phyloP scores from a whole-genome alignment of 108 stramenopile genomes.

The Cylindrotheca fusiformis region DNA sequence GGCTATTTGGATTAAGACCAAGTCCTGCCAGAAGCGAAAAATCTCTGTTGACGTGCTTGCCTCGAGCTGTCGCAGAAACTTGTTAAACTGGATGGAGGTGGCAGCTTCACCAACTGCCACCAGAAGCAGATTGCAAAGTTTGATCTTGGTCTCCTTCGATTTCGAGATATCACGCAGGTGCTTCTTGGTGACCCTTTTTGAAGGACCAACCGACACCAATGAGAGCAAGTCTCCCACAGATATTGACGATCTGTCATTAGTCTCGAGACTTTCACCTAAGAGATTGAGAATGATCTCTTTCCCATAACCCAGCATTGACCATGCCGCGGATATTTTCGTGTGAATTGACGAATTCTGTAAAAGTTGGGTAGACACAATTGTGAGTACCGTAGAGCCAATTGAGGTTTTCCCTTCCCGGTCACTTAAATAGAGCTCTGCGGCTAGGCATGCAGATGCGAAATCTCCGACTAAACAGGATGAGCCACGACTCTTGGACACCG shows the following conservation, averaged over 20 bases:
- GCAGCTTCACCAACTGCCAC: conserved; percentile 15
- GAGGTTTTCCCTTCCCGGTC: not conserved
- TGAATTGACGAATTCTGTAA: not conserved
- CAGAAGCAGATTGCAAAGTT: conserved; percentile 14
- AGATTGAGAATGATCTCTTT: not conserved
- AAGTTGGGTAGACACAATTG: not conserved
- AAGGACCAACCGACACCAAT: no score
- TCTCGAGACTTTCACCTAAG: not conserved
- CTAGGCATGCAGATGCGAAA: conserved; percentile 44
- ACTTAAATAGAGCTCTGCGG: conserved; percentile 27
- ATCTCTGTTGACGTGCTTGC: conserved; percentile 7
- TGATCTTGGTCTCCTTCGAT: not conserved
- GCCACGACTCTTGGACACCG: not conserved
- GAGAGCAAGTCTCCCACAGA: no score
- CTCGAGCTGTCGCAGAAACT: conserved; percentile 9
- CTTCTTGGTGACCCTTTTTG: not conserved
- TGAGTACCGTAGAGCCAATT: not conserved
- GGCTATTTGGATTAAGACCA: conserved; percentile 55
- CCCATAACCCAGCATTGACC: not conserved
- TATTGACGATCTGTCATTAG: no score
- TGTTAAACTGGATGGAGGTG: conserved; percentile 2
- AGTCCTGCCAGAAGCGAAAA: conserved; percentile 64
- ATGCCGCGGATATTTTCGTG: not conserved
- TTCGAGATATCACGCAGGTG: not conserved
- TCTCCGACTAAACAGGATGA: conserved; percentile 27